Evolutionary conservation across 108 stramenopile genomes (phyloP), one percentile per base, ranked within the genome.

Genomic region (Nitzschia palea): DNA sequence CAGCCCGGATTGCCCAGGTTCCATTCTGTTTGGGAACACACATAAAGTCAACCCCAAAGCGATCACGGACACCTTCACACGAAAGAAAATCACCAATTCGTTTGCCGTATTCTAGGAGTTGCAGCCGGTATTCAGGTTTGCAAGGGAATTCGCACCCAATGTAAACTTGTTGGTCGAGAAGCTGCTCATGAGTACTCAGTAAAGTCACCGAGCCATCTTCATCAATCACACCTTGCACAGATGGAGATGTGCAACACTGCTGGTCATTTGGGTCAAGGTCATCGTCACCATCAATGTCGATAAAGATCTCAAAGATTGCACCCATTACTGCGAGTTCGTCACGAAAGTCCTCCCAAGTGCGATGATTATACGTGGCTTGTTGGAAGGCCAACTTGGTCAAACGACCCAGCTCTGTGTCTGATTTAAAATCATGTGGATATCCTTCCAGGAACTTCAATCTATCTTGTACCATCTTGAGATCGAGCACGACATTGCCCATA

Each of bases 81-180:
- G 47, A 12, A 10, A 48, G 47, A 20, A 48, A 48, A 20, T 48
- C 47, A 4, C 47, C 47, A 20, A 48, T 18, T 18, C n/a, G 15
- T 20, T 20, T 10, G 8, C 47, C 47, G 18, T 48, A 48, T 18
- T 48, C 47, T 20, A 48, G 22, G 22, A 48, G 47, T 48, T 48
- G 9, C 4, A 48, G 47, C 22, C 47, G 47, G 47, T 48, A 48
- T 4, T 48, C 47, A 20, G 47, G 22, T 18, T 48, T 48, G 47
- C 47, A 48, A 20, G 47, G 47, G 18, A 48, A 48, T 20, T 48
- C 47, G 47, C 47, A 48, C 15, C 47, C 47, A 48, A 48, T 12
- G 47, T 48, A 48, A 4, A 48, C 47, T 20, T 48, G 47, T 18
- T 48, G 18, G 47, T 48, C 47, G 22, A 48, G 47, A 4, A 48